Evolutionary conservation across 2,329 filamentous ascomycete species (phyloP).

Genomic region (Aspergillus felis): DNA sequence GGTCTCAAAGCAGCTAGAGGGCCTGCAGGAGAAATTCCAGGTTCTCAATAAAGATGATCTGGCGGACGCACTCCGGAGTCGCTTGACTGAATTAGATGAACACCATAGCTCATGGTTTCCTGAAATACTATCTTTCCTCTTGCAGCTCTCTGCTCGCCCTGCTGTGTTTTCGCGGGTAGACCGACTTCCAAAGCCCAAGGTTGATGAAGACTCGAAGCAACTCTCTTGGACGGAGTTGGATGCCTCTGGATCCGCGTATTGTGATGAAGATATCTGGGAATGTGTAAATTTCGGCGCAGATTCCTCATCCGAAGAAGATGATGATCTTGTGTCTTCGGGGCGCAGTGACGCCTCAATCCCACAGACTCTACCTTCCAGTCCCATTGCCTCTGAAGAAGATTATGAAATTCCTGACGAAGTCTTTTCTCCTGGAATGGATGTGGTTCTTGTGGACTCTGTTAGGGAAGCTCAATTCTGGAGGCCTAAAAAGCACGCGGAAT

Average conservation of each 20-base stretch:
- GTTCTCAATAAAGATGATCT: constrained; percentile 75
- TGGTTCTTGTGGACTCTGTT: constrained; percentile 37
- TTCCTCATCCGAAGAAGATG: constrained; percentile 31
- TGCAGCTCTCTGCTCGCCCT: constrained; percentile 79
- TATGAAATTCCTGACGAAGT: constrained; percentile 33
- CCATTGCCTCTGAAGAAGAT: constrained; percentile 25
- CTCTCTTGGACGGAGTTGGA: constrained; percentile 79
- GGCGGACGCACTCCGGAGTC: constrained; percentile 62
- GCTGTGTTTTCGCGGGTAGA: constrained; percentile 64
- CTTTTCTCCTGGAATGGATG: constrained; percentile 29
- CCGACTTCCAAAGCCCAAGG: constrained; percentile 56
- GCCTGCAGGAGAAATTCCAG: constrained; percentile 81
- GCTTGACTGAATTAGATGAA: constrained; percentile 57
- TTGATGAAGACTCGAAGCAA: constrained; percentile 43
- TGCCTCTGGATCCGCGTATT: constrained; percentile 67
- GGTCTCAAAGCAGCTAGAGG: constrained; percentile 60
- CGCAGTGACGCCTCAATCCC: constrained; percentile 30
- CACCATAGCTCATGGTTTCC: constrained; percentile 64
- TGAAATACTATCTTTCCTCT: constrained; percentile 72
- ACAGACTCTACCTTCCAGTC: constrained; percentile 24
- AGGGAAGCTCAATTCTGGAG: constrained; percentile 49
- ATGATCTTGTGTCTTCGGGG: constrained; percentile 28
- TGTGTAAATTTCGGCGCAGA: constrained; percentile 36
- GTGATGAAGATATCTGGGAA: constrained; percentile 41
- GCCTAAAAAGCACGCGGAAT: constrained; percentile 16